phyloP scores from a whole-genome alignment of 2,329 filamentous ascomycete genomes.

The Lachnellula suecica region DNA sequence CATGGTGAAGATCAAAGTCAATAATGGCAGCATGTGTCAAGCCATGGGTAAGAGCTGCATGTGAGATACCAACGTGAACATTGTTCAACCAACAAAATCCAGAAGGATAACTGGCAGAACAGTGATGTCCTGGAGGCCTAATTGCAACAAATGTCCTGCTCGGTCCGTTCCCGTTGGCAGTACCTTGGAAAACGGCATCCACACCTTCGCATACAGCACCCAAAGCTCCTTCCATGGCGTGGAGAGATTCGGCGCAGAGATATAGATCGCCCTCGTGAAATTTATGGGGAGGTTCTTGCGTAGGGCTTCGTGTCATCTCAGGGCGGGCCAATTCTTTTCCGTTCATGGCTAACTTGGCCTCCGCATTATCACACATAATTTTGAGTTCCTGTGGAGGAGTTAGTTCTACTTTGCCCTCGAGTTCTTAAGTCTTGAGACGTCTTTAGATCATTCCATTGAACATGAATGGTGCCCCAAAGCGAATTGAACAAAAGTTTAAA shows the following conservation, averaged over 20 bases:
- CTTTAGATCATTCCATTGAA: background rate
- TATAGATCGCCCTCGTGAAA: constrained; percentile 92
- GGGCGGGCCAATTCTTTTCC: constrained; percentile 77
- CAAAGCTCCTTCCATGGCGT: constrained; percentile 86
- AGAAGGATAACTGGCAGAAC: constrained; percentile 83
- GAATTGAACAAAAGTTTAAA: background rate
- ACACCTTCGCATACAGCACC: constrained; percentile 93
- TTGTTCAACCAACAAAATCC: constrained; percentile 99
- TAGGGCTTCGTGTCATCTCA: constrained; percentile 53
- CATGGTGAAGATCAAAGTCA: constrained; percentile 89
- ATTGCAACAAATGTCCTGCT: constrained; percentile 88
- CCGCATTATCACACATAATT: constrained; percentile 79
- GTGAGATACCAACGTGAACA: constrained; percentile 93
- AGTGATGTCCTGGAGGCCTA: constrained; percentile 92
- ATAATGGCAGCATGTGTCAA: constrained; percentile 88
- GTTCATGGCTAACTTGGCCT: constrained; percentile 71
- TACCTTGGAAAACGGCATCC: constrained; percentile 72
- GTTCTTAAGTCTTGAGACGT: background rate
- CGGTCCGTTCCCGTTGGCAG: constrained; percentile 48
- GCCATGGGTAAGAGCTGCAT: constrained; percentile 79
- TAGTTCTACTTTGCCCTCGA: background rate
- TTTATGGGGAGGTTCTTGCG: constrained; percentile 43
- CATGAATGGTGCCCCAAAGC: background rate
- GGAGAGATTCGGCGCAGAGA: constrained; percentile 79
- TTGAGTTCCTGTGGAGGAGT: constrained; percentile 60